Base-by-base conservation (phyloP, 1,284 basidiomycete species). In the Moesziomyces globuligerus region DNA sequence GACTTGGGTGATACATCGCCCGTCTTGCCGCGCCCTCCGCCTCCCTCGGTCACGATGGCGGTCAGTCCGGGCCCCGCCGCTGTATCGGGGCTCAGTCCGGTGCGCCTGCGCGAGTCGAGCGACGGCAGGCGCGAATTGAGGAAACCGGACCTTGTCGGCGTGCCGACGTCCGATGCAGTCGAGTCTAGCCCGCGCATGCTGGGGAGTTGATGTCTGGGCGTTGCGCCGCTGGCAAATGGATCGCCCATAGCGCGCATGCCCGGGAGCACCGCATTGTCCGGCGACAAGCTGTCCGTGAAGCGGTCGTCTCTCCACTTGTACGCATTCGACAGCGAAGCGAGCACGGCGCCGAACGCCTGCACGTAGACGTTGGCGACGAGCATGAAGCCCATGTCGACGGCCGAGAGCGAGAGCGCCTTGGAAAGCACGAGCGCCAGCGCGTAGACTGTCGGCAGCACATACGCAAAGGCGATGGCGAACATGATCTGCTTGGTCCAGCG, bases 291-390 rank as follows among this genome's bases (percentile, higher is more conserved):
- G 25, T 64, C 44, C 43, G 64, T 66, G 50, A 72, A 74, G 24
- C 68, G 54, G 34, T 74, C 68, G 28, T 74, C 72, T 47, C 72
- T 56, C 72, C 72, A 74, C 49, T 49, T 60, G 47, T 70, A 60
- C 21, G 64, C 53, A 24, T 50, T 56, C 7, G 67, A 66, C 34
- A 70, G 32, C 18, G 54, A 64, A 5, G 72, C 72, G 8, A 74
- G 56, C 10, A 70, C 62, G 11, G 72, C 68, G 34, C 72, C 72
- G 29, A 71, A 71, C 0, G 62, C 62, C 28, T 72, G 68, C 5
- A 74, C 64, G 46, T 71, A 74, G 34, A 74, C 61, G 37, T 74
- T 74, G 59, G 68, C 64, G n/a, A 74, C 72, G 20, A 74, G 53
- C 53, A 74, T 58, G 64, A 67, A 72, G 20, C 72, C 72, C 53